Base-by-base conservation (phyloP, 768 basidiomycete genomes). In the Pisolithus microcarpus region DNA sequence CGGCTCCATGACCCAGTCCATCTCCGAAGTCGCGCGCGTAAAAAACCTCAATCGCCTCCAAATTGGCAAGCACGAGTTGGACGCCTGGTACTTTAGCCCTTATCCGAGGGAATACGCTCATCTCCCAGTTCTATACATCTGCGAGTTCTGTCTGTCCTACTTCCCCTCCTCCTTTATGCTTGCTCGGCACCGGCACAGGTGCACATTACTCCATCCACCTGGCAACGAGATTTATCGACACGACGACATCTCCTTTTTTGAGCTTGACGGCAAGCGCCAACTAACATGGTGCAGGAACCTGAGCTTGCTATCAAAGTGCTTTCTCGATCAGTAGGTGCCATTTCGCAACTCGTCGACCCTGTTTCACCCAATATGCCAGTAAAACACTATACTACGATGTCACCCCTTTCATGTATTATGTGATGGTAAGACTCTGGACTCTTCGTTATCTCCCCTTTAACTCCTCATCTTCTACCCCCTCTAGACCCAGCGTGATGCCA, bases 1-100 rank as follows among this genome's bases (percentile, higher is more conserved):
- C 10, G 96, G 96, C 10, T 97, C 93, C 28, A 98, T 99, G 94
- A 98, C 96, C 4, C 96, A 99, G 70, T 91, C 91, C 44, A 90
- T 97, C 54, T 95, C 92, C 46, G 96, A 99, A 73, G 87, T 99
- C 60, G 88, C 95, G 16, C 85, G 96, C 48, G 96, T 99, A 61
- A 98, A 98, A 76, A 99, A 99, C 66, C 78, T 99, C 58, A 96
- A 98, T 68, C 84, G 89, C 52, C 79, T 99, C 26, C 92, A 95
- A 67, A 98, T 99, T 54, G 96, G 96, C 51, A 83, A 81, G 65
- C 86, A 96, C 73, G 91, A 96, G 71, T 91, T 99, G 58, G 96
- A 99, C 60, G 87, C 96, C n/a, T 99, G 96, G 96, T 99, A 99
- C 70, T 98, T 98, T 76, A 93, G 90, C 61, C 96, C 96, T 21